Conservation (phyloP, 805 yeast genomes). For the Teunomyces gatunensis region DNA sequence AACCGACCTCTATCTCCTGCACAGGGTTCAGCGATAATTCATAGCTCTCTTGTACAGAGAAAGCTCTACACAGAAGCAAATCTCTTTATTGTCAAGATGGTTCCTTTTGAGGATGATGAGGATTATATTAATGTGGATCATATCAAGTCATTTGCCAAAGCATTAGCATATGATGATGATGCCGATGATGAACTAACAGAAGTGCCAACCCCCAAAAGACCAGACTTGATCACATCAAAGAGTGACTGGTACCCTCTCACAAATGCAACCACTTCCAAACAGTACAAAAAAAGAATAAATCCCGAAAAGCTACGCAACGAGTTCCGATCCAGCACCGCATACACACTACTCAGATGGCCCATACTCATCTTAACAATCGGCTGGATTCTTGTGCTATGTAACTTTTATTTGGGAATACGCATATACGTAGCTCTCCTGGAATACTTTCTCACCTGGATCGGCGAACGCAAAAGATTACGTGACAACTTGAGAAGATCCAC, state of each 20-base stretch:
- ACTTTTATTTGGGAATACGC: slow-evolving; percentile 52
- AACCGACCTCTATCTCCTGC: background rate
- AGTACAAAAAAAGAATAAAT: background rate
- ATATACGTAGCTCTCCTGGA: slow-evolving; percentile 64
- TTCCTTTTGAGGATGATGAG: slow-evolving; percentile 16
- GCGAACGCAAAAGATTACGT: slow-evolving; percentile 50
- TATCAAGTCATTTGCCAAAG: slow-evolving; percentile 39
- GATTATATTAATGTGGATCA: slow-evolving; percentile 35
- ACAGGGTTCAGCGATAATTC: background rate
- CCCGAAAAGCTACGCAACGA: slow-evolving; percentile 22
- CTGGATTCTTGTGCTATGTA: slow-evolving; percentile 54
- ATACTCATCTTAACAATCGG: slow-evolving; percentile 47
- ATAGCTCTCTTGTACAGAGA: background rate
- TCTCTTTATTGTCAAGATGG: background rate
- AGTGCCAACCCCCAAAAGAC: slow-evolving; percentile 8
- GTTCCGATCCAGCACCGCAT: slow-evolving; percentile 34
- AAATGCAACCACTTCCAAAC: slow-evolving; percentile 8
- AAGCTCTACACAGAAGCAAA: background rate
- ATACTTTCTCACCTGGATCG: slow-evolving; percentile 57
- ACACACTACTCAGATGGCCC: slow-evolving; percentile 61
- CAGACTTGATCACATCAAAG: slow-evolving; percentile 19
- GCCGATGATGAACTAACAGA: slow-evolving; percentile 14
- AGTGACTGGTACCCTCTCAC: slow-evolving; percentile 29
- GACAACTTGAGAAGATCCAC: slow-evolving; percentile 46
- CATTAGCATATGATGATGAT: slow-evolving; percentile 36